Evolutionary conservation across 2,329 filamentous ascomycete species (phyloP).

Genomic region (Epichloe bromicola): DNA sequence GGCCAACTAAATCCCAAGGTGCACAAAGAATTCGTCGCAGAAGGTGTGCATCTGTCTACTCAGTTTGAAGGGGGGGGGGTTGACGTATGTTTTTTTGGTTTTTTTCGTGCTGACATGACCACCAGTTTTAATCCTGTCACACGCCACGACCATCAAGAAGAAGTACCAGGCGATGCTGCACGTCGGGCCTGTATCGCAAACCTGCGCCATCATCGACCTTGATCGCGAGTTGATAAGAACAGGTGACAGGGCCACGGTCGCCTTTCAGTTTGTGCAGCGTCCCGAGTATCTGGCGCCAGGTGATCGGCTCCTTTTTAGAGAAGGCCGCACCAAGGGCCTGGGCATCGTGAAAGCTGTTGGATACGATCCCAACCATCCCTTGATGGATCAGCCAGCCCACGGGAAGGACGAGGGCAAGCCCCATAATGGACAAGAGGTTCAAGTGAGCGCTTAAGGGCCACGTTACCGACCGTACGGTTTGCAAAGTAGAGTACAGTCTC

Average conservation of each 20-base stretch:
- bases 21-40: slow-evolving; percentile 63
- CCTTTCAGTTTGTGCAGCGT: slow-evolving; percentile 86
- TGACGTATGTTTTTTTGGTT: not conserved
- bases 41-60: slow-evolving; percentile 35
- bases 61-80: not conserved
- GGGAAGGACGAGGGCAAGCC: not conserved
- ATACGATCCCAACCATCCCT: slow-evolving; percentile 55
- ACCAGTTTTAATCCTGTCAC: slow-evolving; percentile 77
- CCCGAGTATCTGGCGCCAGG: slow-evolving; percentile 86
- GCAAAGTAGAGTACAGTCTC: no score
- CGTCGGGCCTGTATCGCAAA: slow-evolving; percentile 88
- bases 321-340: slow-evolving; percentile 87
- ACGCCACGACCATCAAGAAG: slow-evolving; percentile 92
- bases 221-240: slow-evolving; percentile 92
- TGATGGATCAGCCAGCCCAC: slow-evolving; percentile 14
- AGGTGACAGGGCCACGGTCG: slow-evolving; percentile 84
- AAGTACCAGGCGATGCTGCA: slow-evolving; percentile 98
- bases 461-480: no score
- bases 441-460: slow-evolving; percentile 1
- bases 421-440: not conserved
- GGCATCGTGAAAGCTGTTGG: slow-evolving; percentile 88
- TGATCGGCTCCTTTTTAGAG: slow-evolving; percentile 81
- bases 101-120: not conserved
- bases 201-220: slow-evolving; percentile 93
- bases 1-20: slow-evolving; percentile 58